phyloP scores from a whole-genome alignment of 2,329 filamentous ascomycete species.

The Trichoderma citrinoviride region DNA sequence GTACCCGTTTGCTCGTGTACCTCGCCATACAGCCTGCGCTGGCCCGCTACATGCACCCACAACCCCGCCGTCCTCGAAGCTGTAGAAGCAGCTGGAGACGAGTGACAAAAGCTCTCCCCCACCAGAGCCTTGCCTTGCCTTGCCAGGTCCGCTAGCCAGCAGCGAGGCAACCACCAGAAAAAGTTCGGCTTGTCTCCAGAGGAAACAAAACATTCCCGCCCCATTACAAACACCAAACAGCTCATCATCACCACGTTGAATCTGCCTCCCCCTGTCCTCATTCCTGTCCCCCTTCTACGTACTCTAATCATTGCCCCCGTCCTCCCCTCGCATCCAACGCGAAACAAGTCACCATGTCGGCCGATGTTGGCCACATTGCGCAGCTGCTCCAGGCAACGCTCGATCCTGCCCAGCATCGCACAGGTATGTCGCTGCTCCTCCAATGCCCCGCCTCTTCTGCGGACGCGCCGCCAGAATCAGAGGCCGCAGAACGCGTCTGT shows the following conservation, averaged over 20 bases:
- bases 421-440: slow-evolving; percentile 60
- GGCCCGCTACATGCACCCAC: not conserved
- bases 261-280: slow-evolving; percentile 3
- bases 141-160: slow-evolving; percentile 9
- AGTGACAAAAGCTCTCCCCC: slow-evolving; percentile 19
- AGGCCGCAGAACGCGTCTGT: not conserved
- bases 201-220: slow-evolving; percentile 18
- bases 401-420: slow-evolving; percentile 81
- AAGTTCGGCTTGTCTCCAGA: slow-evolving; percentile 6
- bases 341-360: slow-evolving; percentile 48
- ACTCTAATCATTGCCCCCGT: not conserved
- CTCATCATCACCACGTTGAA: not conserved
- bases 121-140: slow-evolving; percentile 18
- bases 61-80: slow-evolving; percentile 1
- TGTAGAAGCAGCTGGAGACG: not conserved
- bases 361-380: slow-evolving; percentile 61
- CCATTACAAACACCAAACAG: slow-evolving; percentile 20
- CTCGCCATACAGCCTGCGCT: not conserved
- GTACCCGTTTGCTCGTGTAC: too few relatives aligned
- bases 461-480: not conserved
- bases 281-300: not conserved
- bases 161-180: slow-evolving; percentile 20
- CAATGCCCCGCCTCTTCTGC: slow-evolving; percentile 10
- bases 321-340: not conserved
- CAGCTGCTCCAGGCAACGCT: slow-evolving; percentile 88